These are phyloP conservation scores for Rhodotorula sp. DNA, from an alignment of 1,284 basidiomycete species.

Conservation along the genomic window DNA sequence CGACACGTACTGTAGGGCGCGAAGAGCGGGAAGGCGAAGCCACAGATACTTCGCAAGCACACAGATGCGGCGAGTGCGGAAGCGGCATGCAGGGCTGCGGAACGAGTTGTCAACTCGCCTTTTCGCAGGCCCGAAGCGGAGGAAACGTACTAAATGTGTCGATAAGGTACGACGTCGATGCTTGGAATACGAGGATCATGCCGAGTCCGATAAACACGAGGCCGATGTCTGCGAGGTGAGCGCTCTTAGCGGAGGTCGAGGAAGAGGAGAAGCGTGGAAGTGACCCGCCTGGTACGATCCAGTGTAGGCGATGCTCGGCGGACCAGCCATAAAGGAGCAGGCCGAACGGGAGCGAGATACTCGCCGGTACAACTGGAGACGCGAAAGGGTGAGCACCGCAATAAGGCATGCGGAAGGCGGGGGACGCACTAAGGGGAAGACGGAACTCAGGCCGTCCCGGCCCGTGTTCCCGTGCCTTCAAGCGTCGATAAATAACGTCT, in stretches of 20 bases:
- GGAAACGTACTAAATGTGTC: conserved; percentile 1
- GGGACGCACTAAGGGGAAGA: conserved; percentile 49
- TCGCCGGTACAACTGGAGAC: conserved; percentile 57
- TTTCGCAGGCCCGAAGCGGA: not conserved
- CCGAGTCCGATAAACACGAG: conserved; percentile 25
- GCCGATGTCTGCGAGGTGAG: conserved; percentile 8
- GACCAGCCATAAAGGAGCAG: conserved; percentile 67
- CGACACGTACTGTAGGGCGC: conserved; percentile 3
- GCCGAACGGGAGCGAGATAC: conserved; percentile 58
- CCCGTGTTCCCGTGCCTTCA: conserved; percentile 57
- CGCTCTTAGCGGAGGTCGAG: not conserved
- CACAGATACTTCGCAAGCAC: conserved; percentile 45
- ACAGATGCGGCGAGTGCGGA: conserved; percentile 45
- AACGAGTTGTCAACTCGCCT: not conserved
- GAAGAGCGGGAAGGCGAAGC: conserved; percentile 46
- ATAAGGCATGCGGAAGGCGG: conserved; percentile 22
- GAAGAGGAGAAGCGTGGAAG: not conserved
- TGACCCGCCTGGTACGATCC: conserved; percentile 53
- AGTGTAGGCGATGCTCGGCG: conserved; percentile 57
- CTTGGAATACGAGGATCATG: conserved; percentile 32
- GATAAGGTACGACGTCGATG: conserved; percentile 28
- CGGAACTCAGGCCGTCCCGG: conserved; percentile 62
- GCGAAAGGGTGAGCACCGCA: conserved; percentile 15
- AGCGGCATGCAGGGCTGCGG: conserved; percentile 46
- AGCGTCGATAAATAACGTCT: conserved; percentile 58